Percentiles rank a stretch among this genome's conserved stretches.
Evolutionary conservation across 768 basidiomycete genomes (phyloP).

Genomic region (Rhodosporidiobolus odoratus): DNA sequence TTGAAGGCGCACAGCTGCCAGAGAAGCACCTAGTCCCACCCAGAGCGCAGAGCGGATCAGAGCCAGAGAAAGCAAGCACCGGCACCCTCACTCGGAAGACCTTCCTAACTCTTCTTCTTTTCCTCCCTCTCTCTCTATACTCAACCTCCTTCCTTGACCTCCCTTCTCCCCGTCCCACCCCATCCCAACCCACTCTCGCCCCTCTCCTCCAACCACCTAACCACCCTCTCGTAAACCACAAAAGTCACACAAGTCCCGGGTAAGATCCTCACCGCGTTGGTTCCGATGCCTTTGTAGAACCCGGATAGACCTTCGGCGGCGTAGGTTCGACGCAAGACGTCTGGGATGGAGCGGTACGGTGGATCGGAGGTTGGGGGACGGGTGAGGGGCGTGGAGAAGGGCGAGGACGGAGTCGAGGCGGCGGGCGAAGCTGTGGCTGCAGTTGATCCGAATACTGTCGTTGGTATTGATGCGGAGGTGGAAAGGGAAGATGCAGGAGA

Average conservation of each 20-base stretch:
- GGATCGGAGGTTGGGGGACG: constrained; percentile 54
- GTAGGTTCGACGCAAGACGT: constrained; percentile 76
- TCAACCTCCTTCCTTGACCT: not conserved
- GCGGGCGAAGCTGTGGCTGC: not conserved
- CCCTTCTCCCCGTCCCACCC: not conserved
- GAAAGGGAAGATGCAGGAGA: not conserved
- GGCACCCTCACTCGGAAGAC: too few relatives aligned
- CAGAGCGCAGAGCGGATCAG: too few relatives aligned
- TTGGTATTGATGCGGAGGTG: not conserved
- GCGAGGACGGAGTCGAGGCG: not conserved
- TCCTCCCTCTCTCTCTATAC: not conserved
- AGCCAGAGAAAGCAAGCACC: too few relatives aligned
- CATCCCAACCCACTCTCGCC: constrained; percentile 7
- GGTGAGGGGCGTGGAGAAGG: not conserved
- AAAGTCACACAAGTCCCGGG: constrained; percentile 98
- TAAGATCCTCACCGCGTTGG: constrained; percentile 86
- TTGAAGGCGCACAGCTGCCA: too few relatives aligned
- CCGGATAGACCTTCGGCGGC: constrained; percentile 69
- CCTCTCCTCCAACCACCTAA: constrained; percentile 12
- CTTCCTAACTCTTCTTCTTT: not conserved
- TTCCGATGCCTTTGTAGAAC: constrained; percentile 91
- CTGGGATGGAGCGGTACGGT: constrained; percentile 72
- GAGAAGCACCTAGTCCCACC: too few relatives aligned
- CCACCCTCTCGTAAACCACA: constrained; percentile 68
- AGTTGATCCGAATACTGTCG: not conserved